phyloP scores from a whole-genome alignment of 2,329 filamentous ascomycete species.

The Sclerotinia minor region DNA sequence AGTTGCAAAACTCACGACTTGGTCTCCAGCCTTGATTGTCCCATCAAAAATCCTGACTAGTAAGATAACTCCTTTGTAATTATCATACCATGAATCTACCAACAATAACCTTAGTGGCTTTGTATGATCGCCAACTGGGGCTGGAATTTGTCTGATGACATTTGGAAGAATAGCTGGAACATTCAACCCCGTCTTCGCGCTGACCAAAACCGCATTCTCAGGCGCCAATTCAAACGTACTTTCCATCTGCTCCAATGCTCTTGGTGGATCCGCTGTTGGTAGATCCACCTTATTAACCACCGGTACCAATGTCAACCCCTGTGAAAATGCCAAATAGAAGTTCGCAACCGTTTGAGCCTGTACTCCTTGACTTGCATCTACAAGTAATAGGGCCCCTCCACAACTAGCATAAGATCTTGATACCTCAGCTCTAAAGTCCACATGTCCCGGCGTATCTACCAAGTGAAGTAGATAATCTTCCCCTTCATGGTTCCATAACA shows the following conservation, averaged over 20 bases:
- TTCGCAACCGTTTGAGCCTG: slow-evolving; percentile 98
- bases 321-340: slow-evolving; percentile 95
- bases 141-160: slow-evolving; percentile 82
- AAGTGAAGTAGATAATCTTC: slow-evolving; percentile 91
- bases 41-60: slow-evolving; percentile 92
- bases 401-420: slow-evolving; percentile 95
- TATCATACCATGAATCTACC: slow-evolving; percentile 98
- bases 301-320: slow-evolving; percentile 81
- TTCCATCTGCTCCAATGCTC: slow-evolving; percentile 83
- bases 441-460: slow-evolving; percentile 95
- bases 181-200: slow-evolving; percentile 91
- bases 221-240: slow-evolving; percentile 85
- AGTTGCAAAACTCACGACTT: slow-evolving; percentile 84
- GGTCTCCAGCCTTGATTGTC: slow-evolving; percentile 76
- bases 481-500: slow-evolving; percentile 87
- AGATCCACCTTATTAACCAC: slow-evolving; percentile 98
- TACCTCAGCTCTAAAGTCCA: slow-evolving; percentile 96
- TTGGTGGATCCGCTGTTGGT: slow-evolving; percentile 80
- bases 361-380: slow-evolving; percentile 94
- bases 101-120: slow-evolving; percentile 81
- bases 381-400: slow-evolving; percentile 85
- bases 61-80: slow-evolving; percentile 89
- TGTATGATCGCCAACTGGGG: slow-evolving; percentile 69
- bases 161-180: slow-evolving; percentile 79
- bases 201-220: slow-evolving; percentile 73